phyloP scores from a whole-genome alignment of 495 filamentous ascomycete species.

The Penicillium simplicissimum region DNA sequence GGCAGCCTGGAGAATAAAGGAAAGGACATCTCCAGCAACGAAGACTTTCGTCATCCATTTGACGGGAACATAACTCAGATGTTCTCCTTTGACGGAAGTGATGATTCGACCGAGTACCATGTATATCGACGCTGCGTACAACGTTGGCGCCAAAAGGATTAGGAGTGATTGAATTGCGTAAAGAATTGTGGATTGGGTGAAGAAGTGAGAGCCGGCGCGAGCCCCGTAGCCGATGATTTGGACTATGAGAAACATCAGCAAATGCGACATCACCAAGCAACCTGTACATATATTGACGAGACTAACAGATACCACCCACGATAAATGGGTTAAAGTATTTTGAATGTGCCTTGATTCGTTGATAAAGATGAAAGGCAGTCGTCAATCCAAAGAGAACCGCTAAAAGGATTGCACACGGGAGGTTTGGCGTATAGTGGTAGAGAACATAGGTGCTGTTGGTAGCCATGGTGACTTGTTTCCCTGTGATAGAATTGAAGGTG shows the following conservation, averaged over 20 bases:
- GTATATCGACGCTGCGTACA: conserved; percentile 56
- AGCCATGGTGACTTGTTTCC: not conserved
- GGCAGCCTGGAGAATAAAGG: conserved; percentile 28
- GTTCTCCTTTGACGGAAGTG: conserved; percentile 39
- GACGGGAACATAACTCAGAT: conserved; percentile 14
- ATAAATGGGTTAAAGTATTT: conserved; percentile 65
- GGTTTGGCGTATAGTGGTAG: conserved; percentile 17
- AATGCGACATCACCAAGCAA: not conserved
- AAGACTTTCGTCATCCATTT: conserved; percentile 32
- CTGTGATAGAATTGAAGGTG: not conserved
- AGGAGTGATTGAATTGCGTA: conserved; percentile 34
- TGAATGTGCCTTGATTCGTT: conserved; percentile 45
- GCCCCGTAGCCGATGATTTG: conserved; percentile 56
- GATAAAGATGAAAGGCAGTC: conserved; percentile 9
- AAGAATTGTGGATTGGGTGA: conserved; percentile 15
- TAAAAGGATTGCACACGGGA: conserved; percentile 9
- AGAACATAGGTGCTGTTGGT: conserved; percentile 2
- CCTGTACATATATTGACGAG: not conserved
- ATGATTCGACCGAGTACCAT: conserved; percentile 55
- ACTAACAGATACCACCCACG: conserved; percentile 58
- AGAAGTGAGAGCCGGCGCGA: conserved; percentile 36
- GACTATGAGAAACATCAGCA: conserved; percentile 30
- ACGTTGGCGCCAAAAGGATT: conserved; percentile 43
- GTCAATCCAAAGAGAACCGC: conserved; percentile 24
- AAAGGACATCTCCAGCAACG: conserved; percentile 33